A percentile compares a stretch with the other conserved stretches of the same genome.
phyloP scores from a whole-genome alignment of 305 asterid genomes.

The Coffea humblotiana region DNA sequence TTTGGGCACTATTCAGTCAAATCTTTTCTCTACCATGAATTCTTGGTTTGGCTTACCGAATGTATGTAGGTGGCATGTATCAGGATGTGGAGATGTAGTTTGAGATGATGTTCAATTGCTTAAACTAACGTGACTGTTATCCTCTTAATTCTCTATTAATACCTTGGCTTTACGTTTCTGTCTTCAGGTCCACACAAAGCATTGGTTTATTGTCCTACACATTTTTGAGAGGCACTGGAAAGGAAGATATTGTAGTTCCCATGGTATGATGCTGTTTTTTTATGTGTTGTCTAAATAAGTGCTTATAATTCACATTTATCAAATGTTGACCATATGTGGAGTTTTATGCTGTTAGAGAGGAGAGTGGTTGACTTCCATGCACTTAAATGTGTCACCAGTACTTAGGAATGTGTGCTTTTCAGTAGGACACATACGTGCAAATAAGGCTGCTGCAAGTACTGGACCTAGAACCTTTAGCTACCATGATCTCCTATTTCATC shows the following conservation, averaged over 20 bases:
- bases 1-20: background rate
- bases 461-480: background rate
- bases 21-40: background rate
- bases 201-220: constrained; percentile 88
- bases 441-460: background rate
- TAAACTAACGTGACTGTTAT: background rate
- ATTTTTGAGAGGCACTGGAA: constrained; percentile 73
- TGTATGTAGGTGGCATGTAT: background rate
- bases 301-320: background rate
- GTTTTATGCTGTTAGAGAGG: background rate
- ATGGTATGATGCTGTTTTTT: constrained; percentile 45
- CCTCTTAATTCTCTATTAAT: background rate
- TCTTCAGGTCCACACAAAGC: constrained; percentile 67
- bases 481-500: background rate
- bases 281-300: background rate
- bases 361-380: background rate
- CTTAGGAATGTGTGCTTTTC: background rate
- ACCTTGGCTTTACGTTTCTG: background rate
- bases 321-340: background rate
- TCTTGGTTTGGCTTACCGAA: background rate
- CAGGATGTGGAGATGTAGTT: background rate
- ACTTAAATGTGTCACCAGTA: background rate
- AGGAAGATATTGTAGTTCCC: constrained; percentile 95
- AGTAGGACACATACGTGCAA: background rate
- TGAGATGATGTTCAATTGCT: background rate